phyloP scores from a whole-genome alignment of 768 basidiomycete genomes.

The Nevesoporus exiguus region DNA sequence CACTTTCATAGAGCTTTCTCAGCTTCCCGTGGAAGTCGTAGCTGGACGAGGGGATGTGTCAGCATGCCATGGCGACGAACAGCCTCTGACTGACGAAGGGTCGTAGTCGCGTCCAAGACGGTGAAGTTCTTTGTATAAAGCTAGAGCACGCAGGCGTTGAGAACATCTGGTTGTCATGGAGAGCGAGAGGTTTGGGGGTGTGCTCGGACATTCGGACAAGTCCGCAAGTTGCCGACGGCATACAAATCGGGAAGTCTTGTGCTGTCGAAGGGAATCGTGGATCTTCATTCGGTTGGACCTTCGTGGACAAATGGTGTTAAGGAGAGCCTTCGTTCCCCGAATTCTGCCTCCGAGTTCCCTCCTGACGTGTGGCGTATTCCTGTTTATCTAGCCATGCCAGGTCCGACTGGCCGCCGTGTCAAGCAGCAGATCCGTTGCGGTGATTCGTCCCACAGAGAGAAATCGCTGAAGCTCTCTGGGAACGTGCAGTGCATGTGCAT shows the following conservation, averaged over 20 bases:
- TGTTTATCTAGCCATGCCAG: too few species aligned
- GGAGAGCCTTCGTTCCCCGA: too few species aligned
- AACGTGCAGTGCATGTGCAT: neutral
- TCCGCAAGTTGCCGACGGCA: too few species aligned
- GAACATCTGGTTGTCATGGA: constrained; percentile 49
- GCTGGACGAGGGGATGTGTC: constrained; percentile 36
- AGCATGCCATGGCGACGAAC: constrained; percentile 10
- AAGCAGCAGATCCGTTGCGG: too few species aligned
- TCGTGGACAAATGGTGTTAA: too few species aligned
- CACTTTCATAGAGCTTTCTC: constrained; percentile 71
- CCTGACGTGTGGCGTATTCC: too few species aligned
- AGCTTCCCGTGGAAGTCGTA: constrained; percentile 78
- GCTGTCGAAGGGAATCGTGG: neutral
- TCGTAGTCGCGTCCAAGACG: constrained; percentile 81
- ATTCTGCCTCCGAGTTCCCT: too few species aligned
- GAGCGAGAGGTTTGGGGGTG: neutral
- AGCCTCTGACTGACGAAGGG: constrained; percentile 55
- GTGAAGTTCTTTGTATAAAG: constrained; percentile 80
- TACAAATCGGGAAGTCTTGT: constrained; percentile 4
- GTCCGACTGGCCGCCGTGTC: too few species aligned
- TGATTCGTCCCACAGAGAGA: too few species aligned
- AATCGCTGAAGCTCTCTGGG: too few species aligned
- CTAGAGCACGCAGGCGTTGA: constrained; percentile 57
- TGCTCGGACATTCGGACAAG: neutral
- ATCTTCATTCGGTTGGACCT: too few species aligned